Evolutionary conservation across 768 basidiomycete species (phyloP).

Genomic region (Trichaptum fuscoviolaceum): DNA sequence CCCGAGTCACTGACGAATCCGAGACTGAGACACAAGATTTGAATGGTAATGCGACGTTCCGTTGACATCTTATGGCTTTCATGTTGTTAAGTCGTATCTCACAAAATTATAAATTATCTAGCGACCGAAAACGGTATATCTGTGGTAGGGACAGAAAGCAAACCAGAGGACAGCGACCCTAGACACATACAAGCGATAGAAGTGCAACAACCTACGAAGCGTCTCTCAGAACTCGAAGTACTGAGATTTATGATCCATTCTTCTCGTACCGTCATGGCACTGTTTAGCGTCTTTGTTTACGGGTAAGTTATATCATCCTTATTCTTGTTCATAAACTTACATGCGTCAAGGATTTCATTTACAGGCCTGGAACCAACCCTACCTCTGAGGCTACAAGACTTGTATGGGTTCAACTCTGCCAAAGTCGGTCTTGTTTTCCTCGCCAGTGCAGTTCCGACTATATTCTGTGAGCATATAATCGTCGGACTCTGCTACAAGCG

Average conservation of each 20-base stretch:
- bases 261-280: conserved; percentile 36
- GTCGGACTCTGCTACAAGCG: background rate
- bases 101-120: conserved; percentile 12
- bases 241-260: conserved; percentile 18
- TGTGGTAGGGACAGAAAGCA: background rate
- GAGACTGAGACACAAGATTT: background rate
- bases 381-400: conserved; percentile 45
- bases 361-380: conserved; percentile 52
- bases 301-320: conserved; percentile 36
- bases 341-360: conserved; percentile 36
- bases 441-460: conserved; percentile 55
- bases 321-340: background rate
- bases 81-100: background rate
- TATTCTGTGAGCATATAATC: conserved; percentile 48
- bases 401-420: conserved; percentile 44
- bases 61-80: background rate
- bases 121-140: conserved; percentile 11
- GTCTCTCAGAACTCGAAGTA: conserved; percentile 12
- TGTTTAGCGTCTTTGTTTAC: conserved; percentile 45
- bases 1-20: background rate
- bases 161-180: background rate
- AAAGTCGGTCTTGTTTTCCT: conserved; percentile 64
- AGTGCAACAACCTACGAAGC: background rate
- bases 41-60: conserved; percentile 9
- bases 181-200: background rate